A percentile compares a stretch with the other conserved stretches of the same genome.
These are phyloP conservation scores for Irineochytrium annulatum DNA, from an alignment of 192 early-diverging fungal genomes.

Conservation along the genomic window DNA sequence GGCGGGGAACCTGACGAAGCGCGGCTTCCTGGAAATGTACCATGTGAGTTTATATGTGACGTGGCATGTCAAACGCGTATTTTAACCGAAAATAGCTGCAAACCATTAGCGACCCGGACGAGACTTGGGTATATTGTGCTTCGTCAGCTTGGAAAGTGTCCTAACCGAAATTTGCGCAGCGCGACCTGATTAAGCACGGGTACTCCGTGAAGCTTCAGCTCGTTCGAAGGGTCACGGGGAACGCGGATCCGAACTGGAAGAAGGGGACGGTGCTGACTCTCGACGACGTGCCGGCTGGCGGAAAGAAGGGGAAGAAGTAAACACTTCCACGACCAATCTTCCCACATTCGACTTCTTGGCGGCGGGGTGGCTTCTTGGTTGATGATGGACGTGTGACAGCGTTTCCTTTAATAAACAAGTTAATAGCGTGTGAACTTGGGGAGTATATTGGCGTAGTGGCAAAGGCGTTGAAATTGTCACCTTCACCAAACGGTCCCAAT, in stretches of 20 bases:
- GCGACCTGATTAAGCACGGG: slow-evolving; percentile 30
- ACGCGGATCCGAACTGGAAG: slow-evolving; percentile 6
- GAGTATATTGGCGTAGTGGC: too few species aligned
- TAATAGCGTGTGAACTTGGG: too few species aligned
- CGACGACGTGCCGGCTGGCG: too few species aligned
- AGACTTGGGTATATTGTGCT: slow-evolving; percentile 16
- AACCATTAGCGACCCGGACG: slow-evolving; percentile 24
- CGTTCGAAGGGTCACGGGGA: slow-evolving; percentile 16
- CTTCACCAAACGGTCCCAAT: neutral
- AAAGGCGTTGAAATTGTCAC: too few species aligned
- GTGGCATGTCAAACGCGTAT: neutral
- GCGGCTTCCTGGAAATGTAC: slow-evolving; percentile 81
- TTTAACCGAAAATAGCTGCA: slow-evolving; percentile 10
- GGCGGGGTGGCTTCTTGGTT: too few species aligned
- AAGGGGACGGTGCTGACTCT: too few species aligned
- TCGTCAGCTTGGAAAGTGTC: neutral
- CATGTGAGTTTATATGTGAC: slow-evolving; percentile 34
- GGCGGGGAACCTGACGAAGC: slow-evolving; percentile 55
- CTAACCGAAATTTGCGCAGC: slow-evolving; percentile 2
- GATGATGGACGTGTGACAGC: too few species aligned
- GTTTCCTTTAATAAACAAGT: too few species aligned
- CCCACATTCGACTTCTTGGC: too few species aligned
- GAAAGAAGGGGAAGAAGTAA: slow-evolving; percentile 1
- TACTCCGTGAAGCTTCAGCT: slow-evolving; percentile 24
- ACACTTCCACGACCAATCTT: too few species aligned